Evolutionary conservation across 331 rosid genomes (phyloP).

Genomic region (Arachis monticola): DNA sequence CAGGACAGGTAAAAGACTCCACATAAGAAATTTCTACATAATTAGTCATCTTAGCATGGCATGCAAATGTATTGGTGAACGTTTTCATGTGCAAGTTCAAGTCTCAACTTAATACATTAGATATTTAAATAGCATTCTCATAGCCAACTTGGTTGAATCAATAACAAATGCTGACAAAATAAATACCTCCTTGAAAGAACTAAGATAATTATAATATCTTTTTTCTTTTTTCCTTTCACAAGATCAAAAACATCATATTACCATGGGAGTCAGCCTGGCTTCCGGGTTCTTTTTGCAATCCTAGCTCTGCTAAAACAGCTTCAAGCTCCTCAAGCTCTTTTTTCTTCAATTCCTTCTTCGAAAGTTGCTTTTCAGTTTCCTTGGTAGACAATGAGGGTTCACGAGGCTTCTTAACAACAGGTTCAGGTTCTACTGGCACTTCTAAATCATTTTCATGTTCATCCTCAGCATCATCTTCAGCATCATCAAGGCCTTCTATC

Average conservation of each 20-base stretch:
- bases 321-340: conserved; percentile 74
- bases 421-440: conserved; percentile 44
- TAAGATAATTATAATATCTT: not conserved
- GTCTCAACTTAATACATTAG: not conserved
- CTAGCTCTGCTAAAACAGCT: conserved; percentile 75
- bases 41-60: conserved; percentile 8
- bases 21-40: conserved; percentile 3
- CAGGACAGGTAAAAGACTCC: not conserved
- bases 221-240: not conserved
- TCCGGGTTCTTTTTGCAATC: conserved; percentile 49
- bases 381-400: conserved; percentile 51
- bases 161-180: not conserved
- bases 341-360: conserved; percentile 77
- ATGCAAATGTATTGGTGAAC: not conserved
- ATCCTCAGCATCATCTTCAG: conserved; percentile 61
- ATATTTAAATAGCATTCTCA: not conserved
- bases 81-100: not conserved
- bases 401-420: conserved; percentile 39
- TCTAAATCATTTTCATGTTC: conserved; percentile 57
- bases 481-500: conserved; percentile 59
- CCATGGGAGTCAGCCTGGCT: conserved; percentile 57
- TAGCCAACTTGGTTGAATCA: not conserved
- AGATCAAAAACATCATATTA: conserved; percentile 17
- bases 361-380: conserved; percentile 73
- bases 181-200: conserved; percentile 5